Percentiles rank a stretch among this genome's conserved stretches.
Evolutionary conservation across 192 early-diverging fungal genomes (phyloP).

Genomic region (Coemansia sp.): DNA sequence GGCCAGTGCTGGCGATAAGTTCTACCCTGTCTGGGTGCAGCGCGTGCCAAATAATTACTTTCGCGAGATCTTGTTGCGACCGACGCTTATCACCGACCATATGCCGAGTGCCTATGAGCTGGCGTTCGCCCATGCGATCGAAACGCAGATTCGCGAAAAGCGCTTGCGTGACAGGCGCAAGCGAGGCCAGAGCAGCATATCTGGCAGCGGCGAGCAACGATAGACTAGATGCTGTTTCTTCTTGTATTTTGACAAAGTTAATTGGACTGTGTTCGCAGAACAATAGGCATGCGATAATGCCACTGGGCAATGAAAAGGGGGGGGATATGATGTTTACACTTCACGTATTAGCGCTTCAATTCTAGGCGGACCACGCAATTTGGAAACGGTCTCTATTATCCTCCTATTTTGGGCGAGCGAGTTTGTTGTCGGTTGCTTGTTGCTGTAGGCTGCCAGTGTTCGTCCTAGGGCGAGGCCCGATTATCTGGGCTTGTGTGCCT

Average conservation of each 20-base stretch:
- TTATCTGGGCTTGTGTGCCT: not conserved
- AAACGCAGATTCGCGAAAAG: constrained; percentile 53
- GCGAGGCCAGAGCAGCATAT: constrained; percentile 14
- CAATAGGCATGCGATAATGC: not conserved
- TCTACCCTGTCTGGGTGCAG: constrained; percentile 50
- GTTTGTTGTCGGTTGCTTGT: not conserved
- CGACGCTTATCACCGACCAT: constrained; percentile 52
- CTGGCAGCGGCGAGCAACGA: not conserved
- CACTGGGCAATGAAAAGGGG: not conserved
- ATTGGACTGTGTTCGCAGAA: not conserved
- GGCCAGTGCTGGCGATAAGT: constrained; percentile 23
- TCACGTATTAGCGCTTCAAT: not conserved
- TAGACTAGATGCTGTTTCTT: not conserved
- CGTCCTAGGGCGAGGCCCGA: not conserved
- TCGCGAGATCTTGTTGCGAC: constrained; percentile 48
- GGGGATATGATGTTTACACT: not conserved
- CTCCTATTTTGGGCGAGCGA: not conserved
- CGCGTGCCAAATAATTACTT: constrained; percentile 35
- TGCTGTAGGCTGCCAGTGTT: not conserved
- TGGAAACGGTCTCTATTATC: not conserved
- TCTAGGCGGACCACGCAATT: not conserved
- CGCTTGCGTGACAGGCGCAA: constrained; percentile 34
- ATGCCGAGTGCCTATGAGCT: constrained; percentile 56
- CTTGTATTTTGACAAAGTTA: not conserved
- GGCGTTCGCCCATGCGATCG: constrained; percentile 49